Evolutionary conservation across 1,139 yeast genomes (phyloP), one percentile per base, ranked within the genome.

Genomic region (Candida tunisiensis): DNA sequence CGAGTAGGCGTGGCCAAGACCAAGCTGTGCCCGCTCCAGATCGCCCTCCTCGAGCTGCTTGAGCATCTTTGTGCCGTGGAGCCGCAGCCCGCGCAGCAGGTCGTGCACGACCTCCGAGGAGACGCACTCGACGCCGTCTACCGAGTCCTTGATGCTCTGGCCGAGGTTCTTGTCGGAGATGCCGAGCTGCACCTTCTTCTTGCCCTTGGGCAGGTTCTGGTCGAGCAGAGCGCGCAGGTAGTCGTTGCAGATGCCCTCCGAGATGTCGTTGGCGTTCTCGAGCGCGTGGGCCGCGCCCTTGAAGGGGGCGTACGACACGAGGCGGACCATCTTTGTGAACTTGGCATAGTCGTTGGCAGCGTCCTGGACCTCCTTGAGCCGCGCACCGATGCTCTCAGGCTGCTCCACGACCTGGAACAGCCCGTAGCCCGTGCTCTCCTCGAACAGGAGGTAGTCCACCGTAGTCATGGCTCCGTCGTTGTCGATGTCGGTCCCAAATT

Each of bases 271-370:
- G 44, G 96, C 95, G 51, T 88, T 91, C 57, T 88, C 96, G 47
- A 88, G 68, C 35, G 98, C 98, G 57, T 88, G 95, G 33, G 98
- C 96, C 34, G 98, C 98, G 44, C 94, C 94, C 60, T 88, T 83
- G 69, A 91, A 88, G 29, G 98, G 98, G 37, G 95, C 94, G 60
- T 88, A 91, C 15, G 94, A 79, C 22, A 82, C 92, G 37, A 88
- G 69, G 57, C 85, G 93, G 42, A 88, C 73, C 65, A 88, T 67
- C 60, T 88, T 88, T 47, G 94, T 80, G 53, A 88, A 88, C 51
- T 74, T 70, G 39, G 75, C 74, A 42, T 88, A 70, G 48, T 91
- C 98, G 45, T 67, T 74, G 37, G 85, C 68, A 32, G 93, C 91
- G 45, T 74, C 75, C 62, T 88, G 96, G 23, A 91, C 98, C 58